phyloP scores from a whole-genome alignment of 1,284 basidiomycete species.

The Cutaneotrichosporon mucoides region DNA sequence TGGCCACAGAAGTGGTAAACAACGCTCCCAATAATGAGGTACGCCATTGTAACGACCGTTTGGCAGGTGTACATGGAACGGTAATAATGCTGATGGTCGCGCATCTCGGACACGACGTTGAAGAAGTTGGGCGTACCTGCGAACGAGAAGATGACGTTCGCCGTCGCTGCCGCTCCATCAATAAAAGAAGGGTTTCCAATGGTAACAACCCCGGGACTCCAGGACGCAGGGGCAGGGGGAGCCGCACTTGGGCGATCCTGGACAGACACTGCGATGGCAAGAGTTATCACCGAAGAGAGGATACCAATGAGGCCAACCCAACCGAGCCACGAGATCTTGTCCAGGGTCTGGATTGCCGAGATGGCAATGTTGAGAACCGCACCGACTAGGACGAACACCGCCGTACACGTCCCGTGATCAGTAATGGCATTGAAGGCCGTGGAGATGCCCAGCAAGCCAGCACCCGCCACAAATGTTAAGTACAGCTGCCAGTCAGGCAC shows the following conservation, averaged over 20 bases:
- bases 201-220: constrained; percentile 25
- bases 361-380: constrained; percentile 25
- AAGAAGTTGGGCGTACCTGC: constrained; percentile 29
- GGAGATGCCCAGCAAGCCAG: not conserved
- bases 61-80: constrained; percentile 25
- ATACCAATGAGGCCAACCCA: constrained; percentile 35
- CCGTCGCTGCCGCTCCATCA: constrained; percentile 27
- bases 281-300: constrained; percentile 33
- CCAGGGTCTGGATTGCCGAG: constrained; percentile 31
- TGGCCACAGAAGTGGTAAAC: constrained; percentile 27
- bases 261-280: constrained; percentile 37
- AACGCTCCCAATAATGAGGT: constrained; percentile 8
- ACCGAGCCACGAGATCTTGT: constrained; percentile 32
- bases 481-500: not conserved
- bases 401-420: constrained; percentile 33
- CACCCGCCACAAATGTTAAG: constrained; percentile 10
- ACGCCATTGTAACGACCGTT: constrained; percentile 8
- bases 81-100: constrained; percentile 27
- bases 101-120: constrained; percentile 40
- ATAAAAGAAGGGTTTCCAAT: constrained; percentile 26
- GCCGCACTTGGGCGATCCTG: constrained; percentile 39
- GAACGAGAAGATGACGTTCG: constrained; percentile 27
- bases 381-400: constrained; percentile 30
- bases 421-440: constrained; percentile 9
- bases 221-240: constrained; percentile 34